Evolutionary conservation across 345 rosid genomes (phyloP).

Genomic region (Mercurialis annua): DNA sequence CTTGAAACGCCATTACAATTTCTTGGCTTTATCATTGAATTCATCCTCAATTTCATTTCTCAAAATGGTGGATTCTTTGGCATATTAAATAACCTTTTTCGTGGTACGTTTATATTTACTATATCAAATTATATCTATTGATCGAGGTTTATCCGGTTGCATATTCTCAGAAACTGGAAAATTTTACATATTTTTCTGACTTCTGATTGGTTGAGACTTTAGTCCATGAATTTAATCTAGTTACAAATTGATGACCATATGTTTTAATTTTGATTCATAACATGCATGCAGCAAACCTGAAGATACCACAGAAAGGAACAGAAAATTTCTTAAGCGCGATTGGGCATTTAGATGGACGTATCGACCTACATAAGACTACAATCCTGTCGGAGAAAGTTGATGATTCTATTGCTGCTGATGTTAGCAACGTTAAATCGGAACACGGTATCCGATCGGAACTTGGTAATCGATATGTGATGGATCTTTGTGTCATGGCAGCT

Average conservation of each 20-base stretch:
- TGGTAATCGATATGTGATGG: conserved; percentile 50
- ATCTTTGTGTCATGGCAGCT: conserved; percentile 75
- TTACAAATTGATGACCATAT: too few relatives aligned
- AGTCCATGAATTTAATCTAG: too few relatives aligned
- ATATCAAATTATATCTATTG: background rate
- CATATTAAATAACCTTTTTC: conserved; percentile 44
- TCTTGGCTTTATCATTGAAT: conserved; percentile 56
- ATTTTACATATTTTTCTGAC: background rate
- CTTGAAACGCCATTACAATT: conserved; percentile 55
- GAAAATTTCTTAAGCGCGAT: conserved; percentile 50
- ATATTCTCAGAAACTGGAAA: too few relatives aligned
- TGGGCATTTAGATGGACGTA: conserved; percentile 72
- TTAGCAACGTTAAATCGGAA: conserved; percentile 17
- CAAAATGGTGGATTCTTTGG: conserved; percentile 50
- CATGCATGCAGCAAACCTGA: conserved; percentile 45
- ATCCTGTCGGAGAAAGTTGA: conserved; percentile 22
- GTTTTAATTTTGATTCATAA: too few relatives aligned
- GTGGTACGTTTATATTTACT: too few relatives aligned
- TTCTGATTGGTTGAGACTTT: background rate
- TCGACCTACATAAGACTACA: conserved; percentile 37
- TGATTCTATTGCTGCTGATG: conserved; percentile 26
- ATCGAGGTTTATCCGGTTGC: background rate
- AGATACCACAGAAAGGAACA: conserved; percentile 57
- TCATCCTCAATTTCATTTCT: conserved; percentile 63
- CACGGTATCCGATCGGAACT: conserved; percentile 40